phyloP scores from a whole-genome alignment of 148 eudicot species.

The Amaranthus cruentus region DNA sequence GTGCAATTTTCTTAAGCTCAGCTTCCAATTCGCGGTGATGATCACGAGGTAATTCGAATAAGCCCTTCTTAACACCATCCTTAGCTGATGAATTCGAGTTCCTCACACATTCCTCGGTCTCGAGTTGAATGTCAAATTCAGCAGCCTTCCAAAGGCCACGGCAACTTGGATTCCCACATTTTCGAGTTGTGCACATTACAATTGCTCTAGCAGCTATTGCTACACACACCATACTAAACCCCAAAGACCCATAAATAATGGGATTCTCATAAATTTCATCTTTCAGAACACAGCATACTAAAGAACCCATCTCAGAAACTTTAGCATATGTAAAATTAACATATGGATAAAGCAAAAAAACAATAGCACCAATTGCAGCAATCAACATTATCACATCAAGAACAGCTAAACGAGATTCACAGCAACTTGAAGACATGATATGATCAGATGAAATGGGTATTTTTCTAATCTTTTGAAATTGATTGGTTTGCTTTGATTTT shows the following conservation, averaged over 20 bases:
- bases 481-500: constrained; percentile 52
- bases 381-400: constrained; percentile 64
- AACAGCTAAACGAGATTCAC: constrained; percentile 52
- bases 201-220: constrained; percentile 56
- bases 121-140: constrained; percentile 77
- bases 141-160: constrained; percentile 71
- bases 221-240: constrained; percentile 57
- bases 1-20: constrained; percentile 88
- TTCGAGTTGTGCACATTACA: constrained; percentile 41
- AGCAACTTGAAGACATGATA: constrained; percentile 40
- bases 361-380: constrained; percentile 68
- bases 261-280: constrained; percentile 67
- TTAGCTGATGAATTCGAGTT: constrained; percentile 36
- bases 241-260: constrained; percentile 60
- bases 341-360: constrained; percentile 63
- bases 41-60: constrained; percentile 75
- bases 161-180: constrained; percentile 65
- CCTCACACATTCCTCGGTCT: constrained; percentile 66
- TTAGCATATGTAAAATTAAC: constrained; percentile 29
- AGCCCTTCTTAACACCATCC: constrained; percentile 47
- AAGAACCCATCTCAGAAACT: constrained; percentile 29
- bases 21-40: constrained; percentile 71
- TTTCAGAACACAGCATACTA: constrained; percentile 30
- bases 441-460: constrained; percentile 33
- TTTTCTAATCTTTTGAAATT: constrained; percentile 35